Base-by-base conservation (phyloP, 2,329 filamentous ascomycete genomes). In the Ustulina deusta region DNA sequence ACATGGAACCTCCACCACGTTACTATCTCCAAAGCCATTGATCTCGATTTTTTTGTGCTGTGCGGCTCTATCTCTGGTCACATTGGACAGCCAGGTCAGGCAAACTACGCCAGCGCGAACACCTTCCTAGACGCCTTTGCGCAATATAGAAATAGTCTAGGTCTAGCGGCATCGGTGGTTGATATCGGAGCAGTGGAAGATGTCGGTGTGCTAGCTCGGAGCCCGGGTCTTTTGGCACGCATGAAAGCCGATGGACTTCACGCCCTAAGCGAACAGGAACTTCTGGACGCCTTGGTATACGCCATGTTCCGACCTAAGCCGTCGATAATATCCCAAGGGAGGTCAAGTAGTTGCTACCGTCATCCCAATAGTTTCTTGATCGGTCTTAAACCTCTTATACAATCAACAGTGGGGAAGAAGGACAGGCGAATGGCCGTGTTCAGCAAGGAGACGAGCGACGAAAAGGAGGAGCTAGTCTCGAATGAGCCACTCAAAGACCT, bases 1-100 rank as follows among this genome's bases (percentile, higher is more conserved):
- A 80, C 80, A 0, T 80, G 78, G 77, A 83, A 83, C 62, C 69
- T 84, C 0, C 79, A 83, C 60, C 61, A 78, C 6, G 67, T 73
- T 13, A 71, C 79, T 1, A 32, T 65, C 25, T 11, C 27, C 7
- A 7, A 29, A 0, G 68, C 71, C 0, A 49, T 61, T 2, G 48
- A 32, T 1, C 69, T 80, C 0, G 79, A 81, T 64, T 82, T 83
- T 68, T 81, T 83, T 70, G 65, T 83, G 17, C 44, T 79, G 22
- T 74, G 74, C 60, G 74, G 73, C 15, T 80, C 78, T 1, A 48
- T 78, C 10, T 72, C 71, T 0, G 76, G 72, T 6, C 63, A 75
- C 1, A 55, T 78, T 11, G 78, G 76, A 0, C 69, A 72, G 4
- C 65, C 71, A 0, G 72, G 71, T 0, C 79, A 81, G 62, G 73